phyloP scores from a whole-genome alignment of 371 early-diverging fungal species.

The Syncephalastrum contaminatum region DNA sequence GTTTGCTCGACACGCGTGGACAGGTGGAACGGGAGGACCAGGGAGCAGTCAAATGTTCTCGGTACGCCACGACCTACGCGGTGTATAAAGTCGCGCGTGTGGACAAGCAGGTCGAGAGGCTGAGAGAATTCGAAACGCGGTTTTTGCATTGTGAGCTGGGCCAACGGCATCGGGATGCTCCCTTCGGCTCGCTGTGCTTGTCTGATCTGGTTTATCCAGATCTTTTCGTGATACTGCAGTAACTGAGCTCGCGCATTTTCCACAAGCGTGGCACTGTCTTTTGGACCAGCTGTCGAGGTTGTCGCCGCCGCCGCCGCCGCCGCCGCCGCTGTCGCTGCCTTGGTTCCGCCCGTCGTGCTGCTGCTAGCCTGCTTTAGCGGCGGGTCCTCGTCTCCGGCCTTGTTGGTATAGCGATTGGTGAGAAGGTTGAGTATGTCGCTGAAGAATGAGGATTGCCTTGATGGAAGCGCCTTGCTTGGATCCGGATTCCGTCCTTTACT shows the following conservation, averaged over 20 bases:
- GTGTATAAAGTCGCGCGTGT: constrained; percentile 45
- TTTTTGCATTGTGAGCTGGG: constrained; percentile 38
- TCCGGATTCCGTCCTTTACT: too few species aligned
- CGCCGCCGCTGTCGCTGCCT: too few species aligned
- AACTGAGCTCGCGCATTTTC: not conserved
- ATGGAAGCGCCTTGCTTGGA: too few species aligned
- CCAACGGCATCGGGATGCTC: constrained; percentile 28
- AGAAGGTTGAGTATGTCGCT: constrained; percentile 7
- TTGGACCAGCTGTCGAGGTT: too few species aligned
- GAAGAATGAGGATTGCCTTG: too few species aligned
- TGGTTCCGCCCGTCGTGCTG: not conserved
- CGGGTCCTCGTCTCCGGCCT: constrained; percentile 24
- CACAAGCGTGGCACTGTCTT: not conserved
- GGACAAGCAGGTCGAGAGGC: constrained; percentile 43
- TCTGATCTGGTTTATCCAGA: constrained; percentile 41
- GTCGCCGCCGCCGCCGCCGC: too few species aligned
- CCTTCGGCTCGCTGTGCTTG: constrained; percentile 17
- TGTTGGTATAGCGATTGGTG: constrained; percentile 35
- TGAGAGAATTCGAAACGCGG: constrained; percentile 26
- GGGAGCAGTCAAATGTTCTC: constrained; percentile 36
- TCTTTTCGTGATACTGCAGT: constrained; percentile 21
- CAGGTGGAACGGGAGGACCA: constrained; percentile 52
- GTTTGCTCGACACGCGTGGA: constrained; percentile 32
- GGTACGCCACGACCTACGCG: constrained; percentile 55
- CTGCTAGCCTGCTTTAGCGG: constrained; percentile 21